Conservation (phyloP, 164 flowering plant genomes). For the Kalanchoe fedtschenkoi region DNA sequence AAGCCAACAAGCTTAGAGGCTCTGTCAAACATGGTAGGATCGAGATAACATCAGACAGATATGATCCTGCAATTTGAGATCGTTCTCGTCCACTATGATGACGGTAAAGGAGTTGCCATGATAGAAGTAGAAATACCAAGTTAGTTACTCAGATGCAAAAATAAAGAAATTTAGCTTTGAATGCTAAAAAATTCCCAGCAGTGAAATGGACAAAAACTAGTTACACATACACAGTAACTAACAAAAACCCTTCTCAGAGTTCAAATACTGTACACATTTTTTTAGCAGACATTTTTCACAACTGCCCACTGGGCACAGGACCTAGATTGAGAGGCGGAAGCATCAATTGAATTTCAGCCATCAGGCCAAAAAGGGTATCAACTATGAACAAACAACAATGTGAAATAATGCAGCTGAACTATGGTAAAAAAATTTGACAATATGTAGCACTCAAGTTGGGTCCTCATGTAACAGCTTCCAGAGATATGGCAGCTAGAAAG, state of each 20-base stretch:
- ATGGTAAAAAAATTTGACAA: not conserved
- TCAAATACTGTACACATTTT: not conserved
- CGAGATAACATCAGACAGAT: no score
- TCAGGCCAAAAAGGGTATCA: not conserved
- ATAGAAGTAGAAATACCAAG: no score
- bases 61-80: no score
- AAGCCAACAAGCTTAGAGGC: no score
- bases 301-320: not conserved
- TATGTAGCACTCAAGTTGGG: not conserved
- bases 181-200: no score
- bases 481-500: not conserved
- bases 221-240: not conserved
- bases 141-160: no score
- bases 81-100: no score
- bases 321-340: not conserved
- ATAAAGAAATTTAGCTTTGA: no score
- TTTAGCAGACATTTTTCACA: no score
- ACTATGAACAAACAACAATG: not conserved
- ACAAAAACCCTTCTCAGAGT: not conserved
- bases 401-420: not conserved
- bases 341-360: not conserved
- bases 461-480: not conserved
- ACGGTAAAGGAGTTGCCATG: no score
- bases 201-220: no score
- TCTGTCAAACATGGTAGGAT: no score